Evolutionary conservation across 768 basidiomycete genomes (phyloP).

Genomic region (Naganishia friedmannii): DNA sequence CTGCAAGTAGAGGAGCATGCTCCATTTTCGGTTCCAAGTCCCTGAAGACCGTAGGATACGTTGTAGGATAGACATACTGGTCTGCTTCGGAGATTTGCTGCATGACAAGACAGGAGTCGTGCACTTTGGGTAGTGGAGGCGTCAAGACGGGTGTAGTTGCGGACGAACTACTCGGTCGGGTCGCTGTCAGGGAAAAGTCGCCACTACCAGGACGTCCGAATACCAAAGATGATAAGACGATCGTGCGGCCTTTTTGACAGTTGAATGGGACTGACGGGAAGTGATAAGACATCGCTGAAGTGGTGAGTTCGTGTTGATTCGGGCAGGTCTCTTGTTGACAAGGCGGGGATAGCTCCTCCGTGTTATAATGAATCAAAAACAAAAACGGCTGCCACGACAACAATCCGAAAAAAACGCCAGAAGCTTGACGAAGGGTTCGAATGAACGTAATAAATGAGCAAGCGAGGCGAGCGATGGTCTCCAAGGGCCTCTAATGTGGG

Average conservation of each 20-base stretch:
- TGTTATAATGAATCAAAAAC: not conserved
- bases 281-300: conserved; percentile 9
- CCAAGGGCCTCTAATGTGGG: not conserved
- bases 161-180: not conserved
- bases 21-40: conserved; percentile 2
- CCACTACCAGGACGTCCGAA: not conserved
- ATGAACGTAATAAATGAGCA: not conserved
- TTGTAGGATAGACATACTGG: not conserved
- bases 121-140: not conserved
- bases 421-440: conserved; percentile 17
- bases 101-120: conserved; percentile 1
- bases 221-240: not conserved
- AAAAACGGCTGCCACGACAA: conserved; percentile 9
- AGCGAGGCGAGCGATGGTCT: conserved; percentile 3
- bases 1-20: too few relatives aligned
- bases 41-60: conserved; percentile 9
- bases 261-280: not conserved
- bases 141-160: not conserved
- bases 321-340: not conserved
- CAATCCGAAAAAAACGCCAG: not conserved
- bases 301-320: not conserved
- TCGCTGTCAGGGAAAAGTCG: not conserved
- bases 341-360: not conserved
- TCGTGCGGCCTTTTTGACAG: conserved; percentile 9
- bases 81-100: not conserved